Conservation (phyloP, 257 asterid genomes). For the Solanum lignicaule region DNA sequence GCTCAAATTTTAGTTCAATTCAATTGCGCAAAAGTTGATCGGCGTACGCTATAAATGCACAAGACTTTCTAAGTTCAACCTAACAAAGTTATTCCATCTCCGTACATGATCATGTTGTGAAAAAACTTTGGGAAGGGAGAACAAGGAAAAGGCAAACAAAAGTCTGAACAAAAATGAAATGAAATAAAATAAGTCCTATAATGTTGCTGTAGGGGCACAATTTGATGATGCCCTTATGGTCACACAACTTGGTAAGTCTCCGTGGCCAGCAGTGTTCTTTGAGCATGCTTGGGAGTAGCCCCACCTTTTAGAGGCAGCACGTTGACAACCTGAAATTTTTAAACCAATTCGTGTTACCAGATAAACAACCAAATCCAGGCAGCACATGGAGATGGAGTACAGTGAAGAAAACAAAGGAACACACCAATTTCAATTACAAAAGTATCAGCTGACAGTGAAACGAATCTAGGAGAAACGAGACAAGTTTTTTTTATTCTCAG, state of each 20-base stretch:
- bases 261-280: conserved; percentile 48
- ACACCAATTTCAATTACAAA: background rate
- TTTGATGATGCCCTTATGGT: background rate
- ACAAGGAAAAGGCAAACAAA: background rate
- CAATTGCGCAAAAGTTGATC: background rate
- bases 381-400: background rate
- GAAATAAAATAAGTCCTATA: background rate
- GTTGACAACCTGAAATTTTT: conserved; percentile 40
- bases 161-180: background rate
- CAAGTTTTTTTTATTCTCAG: too few relatives aligned
- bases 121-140: background rate
- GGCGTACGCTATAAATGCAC: background rate
- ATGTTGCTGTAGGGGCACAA: background rate
- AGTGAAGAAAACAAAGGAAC: background rate
- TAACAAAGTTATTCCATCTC: background rate
- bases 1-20: background rate
- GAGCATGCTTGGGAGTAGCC: conserved; percentile 56
- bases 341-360: background rate
- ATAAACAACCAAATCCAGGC: background rate
- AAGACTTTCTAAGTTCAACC: background rate
- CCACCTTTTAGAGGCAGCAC: conserved; percentile 54
- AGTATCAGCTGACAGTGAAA: background rate
- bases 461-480: background rate
- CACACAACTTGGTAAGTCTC: conserved; percentile 62
- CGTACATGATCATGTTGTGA: background rate